A percentile compares a stretch with the other conserved stretches of the same genome.
Evolutionary conservation across 257 asterid genomes (phyloP).

Genomic region (Salvia hispanica): DNA sequence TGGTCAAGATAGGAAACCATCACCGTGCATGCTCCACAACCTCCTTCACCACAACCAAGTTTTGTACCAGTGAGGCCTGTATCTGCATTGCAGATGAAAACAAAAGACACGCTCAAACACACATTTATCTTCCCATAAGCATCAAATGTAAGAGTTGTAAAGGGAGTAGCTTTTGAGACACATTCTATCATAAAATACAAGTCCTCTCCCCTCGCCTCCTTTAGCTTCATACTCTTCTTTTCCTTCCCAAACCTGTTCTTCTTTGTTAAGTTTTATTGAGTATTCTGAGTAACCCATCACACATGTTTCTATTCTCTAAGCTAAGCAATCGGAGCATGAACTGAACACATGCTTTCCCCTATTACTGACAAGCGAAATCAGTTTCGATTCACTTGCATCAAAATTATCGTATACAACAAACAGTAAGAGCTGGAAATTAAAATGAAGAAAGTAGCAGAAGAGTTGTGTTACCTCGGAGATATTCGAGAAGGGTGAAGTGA

Average conservation of each 20-base stretch:
- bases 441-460: not conserved
- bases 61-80: conserved; percentile 92
- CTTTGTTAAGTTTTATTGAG: no score
- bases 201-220: no score
- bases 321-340: not conserved
- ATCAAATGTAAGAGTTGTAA: no score
- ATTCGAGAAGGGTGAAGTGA: conserved; percentile 87
- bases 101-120: not conserved
- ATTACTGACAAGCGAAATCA: conserved; percentile 1
- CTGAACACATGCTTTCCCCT: not conserved
- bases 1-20: conserved; percentile 88
- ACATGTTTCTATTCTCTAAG: not conserved
- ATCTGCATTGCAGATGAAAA: conserved; percentile 51
- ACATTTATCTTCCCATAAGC: no score
- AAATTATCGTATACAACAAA: conserved; percentile 3
- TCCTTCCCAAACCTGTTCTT: no score
- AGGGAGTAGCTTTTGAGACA: no score
- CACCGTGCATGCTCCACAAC: conserved; percentile 99
- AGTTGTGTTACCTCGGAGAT: conserved; percentile 68
- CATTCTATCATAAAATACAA: no score
- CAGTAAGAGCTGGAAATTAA: not conserved
- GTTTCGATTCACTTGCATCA: conserved; percentile 9
- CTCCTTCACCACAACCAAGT: conserved; percentile 99
- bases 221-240: no score
- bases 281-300: no score